These are phyloP conservation scores for Apodospora peruviana DNA, from an alignment of 495 filamentous ascomycete genomes.

Conservation along the genomic window DNA sequence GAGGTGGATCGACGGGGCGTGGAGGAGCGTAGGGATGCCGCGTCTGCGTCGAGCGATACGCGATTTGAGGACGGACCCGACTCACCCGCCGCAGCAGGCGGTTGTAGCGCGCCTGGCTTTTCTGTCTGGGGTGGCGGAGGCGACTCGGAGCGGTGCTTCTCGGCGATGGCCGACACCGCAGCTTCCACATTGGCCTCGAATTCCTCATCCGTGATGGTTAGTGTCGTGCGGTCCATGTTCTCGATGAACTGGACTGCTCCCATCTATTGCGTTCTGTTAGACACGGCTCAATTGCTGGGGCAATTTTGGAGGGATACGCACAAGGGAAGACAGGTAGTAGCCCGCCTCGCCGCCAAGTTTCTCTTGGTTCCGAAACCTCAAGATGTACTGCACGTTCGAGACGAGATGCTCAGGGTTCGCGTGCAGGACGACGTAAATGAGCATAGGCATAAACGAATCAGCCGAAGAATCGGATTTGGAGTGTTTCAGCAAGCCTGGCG, in stretches of 20 bases:
- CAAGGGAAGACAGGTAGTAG: constrained; percentile 96
- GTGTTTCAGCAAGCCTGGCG: constrained; percentile 76
- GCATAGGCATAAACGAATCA: constrained; percentile 89
- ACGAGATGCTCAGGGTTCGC: constrained; percentile 93
- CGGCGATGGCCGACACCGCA: constrained; percentile 92
- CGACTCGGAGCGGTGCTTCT: constrained; percentile 62
- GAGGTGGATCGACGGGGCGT: constrained; percentile 38
- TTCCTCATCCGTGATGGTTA: constrained; percentile 90
- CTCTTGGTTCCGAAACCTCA: constrained; percentile 94
- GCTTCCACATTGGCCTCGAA: constrained; percentile 94
- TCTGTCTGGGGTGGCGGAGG: constrained; percentile 49
- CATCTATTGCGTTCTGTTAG: constrained; percentile 51
- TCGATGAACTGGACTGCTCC: constrained; percentile 97
- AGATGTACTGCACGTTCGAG: constrained; percentile 96
- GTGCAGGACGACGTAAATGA: constrained; percentile 93
- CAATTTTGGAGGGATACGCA: constrained; percentile 30
- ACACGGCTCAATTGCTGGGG: background rate
- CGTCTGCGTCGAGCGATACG: constrained; percentile 40
- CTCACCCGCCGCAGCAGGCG: constrained; percentile 21
- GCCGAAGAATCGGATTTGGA: constrained; percentile 90
- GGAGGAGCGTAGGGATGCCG: constrained; percentile 20
- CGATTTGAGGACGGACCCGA: constrained; percentile 25
- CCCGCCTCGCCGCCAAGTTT: constrained; percentile 95
- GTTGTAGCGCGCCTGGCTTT: constrained; percentile 52
- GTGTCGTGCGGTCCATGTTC: constrained; percentile 83